phyloP scores from a whole-genome alignment of 192 early-diverging fungal genomes.

The Radiomyces spectabilis region DNA sequence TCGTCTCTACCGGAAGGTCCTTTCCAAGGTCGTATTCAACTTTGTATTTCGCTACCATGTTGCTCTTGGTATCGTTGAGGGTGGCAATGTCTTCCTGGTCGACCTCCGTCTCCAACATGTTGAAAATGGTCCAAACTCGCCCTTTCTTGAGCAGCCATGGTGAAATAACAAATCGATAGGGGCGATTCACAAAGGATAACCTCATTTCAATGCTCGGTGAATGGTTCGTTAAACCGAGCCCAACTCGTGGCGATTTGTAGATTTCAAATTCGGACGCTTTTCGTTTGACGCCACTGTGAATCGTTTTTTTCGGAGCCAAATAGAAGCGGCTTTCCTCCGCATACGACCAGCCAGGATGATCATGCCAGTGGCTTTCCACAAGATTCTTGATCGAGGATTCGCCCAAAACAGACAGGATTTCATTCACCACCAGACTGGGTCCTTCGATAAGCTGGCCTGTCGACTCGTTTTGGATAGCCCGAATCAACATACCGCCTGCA shows the following conservation, averaged over 20 bases:
- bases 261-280: not conserved
- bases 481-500: constrained; percentile 23
- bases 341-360: not conserved
- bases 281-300: too few relatives aligned
- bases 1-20: not conserved
- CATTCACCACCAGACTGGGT: constrained; percentile 15
- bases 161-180: constrained; percentile 16
- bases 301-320: not conserved
- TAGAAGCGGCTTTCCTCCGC: not conserved
- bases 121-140: constrained; percentile 16
- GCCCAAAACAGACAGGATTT: not conserved
- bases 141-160: constrained; percentile 19
- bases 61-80: not conserved
- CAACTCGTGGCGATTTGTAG: constrained; percentile 13
- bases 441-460: constrained; percentile 8
- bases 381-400: constrained; percentile 3
- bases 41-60: constrained; percentile 1
- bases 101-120: not conserved
- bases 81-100: not conserved
- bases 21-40: constrained; percentile 1
- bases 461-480: not conserved
- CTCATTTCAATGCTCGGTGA: not conserved
- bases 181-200: constrained; percentile 6
- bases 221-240: constrained; percentile 9
- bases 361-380: constrained; percentile 1